Percentiles rank a stretch among this genome's conserved stretches.
phyloP scores from a whole-genome alignment of 2,329 filamentous ascomycete species.

The Cladobotryum protrusum region DNA sequence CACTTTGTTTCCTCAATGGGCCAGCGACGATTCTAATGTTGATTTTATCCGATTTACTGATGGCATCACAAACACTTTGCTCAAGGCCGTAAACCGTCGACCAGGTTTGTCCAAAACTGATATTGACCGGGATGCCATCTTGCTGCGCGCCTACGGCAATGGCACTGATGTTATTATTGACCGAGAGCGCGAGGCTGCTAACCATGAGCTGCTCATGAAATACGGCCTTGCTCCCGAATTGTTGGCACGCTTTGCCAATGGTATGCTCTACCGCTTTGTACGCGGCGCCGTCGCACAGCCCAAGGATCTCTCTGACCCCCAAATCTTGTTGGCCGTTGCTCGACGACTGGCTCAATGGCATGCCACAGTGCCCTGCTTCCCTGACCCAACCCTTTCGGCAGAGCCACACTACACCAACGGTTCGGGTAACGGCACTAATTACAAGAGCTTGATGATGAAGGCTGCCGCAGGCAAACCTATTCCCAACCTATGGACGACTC shows the following conservation, averaged over 20 bases:
- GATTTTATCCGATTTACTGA: conserved; percentile 91
- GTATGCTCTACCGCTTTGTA: conserved; percentile 90
- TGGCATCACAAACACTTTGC: conserved; percentile 91
- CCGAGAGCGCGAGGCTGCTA: conserved; percentile 72
- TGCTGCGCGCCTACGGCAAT: conserved; percentile 89
- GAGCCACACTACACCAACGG: conserved; percentile 26
- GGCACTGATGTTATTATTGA: conserved; percentile 95
- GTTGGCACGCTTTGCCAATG: conserved; percentile 89
- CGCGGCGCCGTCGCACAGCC: conserved; percentile 73
- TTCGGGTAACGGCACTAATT: conserved; percentile 27
- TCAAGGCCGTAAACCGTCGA: conserved; percentile 67
- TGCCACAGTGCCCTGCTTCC: conserved; percentile 58
- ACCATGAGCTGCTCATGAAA: conserved; percentile 81
- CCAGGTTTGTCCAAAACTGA: conserved; percentile 62
- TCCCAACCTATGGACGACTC: conserved; percentile 91
- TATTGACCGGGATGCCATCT: conserved; percentile 75
- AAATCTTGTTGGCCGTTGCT: conserved; percentile 78
- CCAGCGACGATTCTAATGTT: conserved; percentile 63
- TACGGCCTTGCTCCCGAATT: conserved; percentile 79
- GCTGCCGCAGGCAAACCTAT: conserved; percentile 61
- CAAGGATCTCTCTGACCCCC: conserved; percentile 67
- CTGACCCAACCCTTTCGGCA: conserved; percentile 21
- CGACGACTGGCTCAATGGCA: conserved; percentile 89
- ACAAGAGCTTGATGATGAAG: conserved; percentile 39
- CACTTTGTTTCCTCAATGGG: conserved; percentile 78